Conservation (phyloP, 257 asterid genomes). For the Nyctanthes arbortristis region DNA sequence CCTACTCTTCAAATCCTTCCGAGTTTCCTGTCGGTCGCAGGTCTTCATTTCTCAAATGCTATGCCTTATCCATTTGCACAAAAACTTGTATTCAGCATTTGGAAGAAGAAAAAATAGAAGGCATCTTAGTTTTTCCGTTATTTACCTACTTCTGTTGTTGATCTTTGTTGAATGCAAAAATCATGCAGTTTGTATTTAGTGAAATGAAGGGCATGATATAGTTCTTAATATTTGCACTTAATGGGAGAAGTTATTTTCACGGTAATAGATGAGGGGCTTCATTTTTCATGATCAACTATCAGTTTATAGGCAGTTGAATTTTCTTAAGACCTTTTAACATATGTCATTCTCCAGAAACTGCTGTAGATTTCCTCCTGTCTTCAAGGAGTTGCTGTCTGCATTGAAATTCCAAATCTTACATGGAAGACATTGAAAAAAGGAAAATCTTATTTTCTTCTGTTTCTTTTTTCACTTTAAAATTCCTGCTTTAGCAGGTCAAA, state of each 20-base stretch:
- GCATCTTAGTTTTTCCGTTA: not conserved
- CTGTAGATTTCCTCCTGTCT: not conserved
- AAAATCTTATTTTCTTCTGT: not conserved
- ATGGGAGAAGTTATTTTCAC: not conserved
- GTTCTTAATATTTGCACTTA: not conserved
- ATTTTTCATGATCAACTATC: not conserved
- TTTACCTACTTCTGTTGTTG: not conserved
- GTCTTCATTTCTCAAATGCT: not conserved
- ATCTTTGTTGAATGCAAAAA: not conserved
- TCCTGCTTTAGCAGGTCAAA: constrained; percentile 20
- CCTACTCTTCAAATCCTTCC: not conserved
- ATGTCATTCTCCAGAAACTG: not conserved
- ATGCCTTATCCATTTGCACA: not conserved
- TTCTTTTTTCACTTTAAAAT: constrained; percentile 9
- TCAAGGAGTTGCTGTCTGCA: not conserved
- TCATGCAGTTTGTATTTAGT: not conserved
- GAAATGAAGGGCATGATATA: not conserved
- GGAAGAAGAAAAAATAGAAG: not conserved
- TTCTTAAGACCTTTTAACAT: not conserved
- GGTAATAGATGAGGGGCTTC: not conserved
- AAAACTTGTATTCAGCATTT: not conserved
- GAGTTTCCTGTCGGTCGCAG: not conserved
- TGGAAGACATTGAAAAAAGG: not conserved
- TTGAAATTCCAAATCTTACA: not conserved
- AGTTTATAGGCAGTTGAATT: not conserved